These are phyloP conservation scores for Saccharomyces hybrid DNA, from an alignment of 1,139 yeast species.

Conservation along the genomic window DNA sequence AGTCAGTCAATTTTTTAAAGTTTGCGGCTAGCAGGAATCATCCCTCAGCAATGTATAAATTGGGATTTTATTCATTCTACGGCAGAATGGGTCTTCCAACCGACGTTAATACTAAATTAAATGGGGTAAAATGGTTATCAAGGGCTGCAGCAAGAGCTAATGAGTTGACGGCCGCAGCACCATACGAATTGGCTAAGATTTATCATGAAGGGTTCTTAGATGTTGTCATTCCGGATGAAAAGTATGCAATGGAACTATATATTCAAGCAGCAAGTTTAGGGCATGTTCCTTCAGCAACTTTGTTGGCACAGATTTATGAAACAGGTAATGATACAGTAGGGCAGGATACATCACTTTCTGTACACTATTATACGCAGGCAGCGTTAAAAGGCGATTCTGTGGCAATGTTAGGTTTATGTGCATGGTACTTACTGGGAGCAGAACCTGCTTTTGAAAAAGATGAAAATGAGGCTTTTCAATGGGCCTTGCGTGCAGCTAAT, in stretches of 20 bases:
- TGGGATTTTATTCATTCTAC: conserved; percentile 80
- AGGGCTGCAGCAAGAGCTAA: conserved; percentile 81
- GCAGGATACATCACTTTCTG: conserved; percentile 75
- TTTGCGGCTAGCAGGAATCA: conserved; percentile 89
- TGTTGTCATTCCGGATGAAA: conserved; percentile 73
- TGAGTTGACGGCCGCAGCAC: conserved; percentile 84
- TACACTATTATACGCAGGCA: conserved; percentile 88
- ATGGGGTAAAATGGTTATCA: conserved; percentile 88
- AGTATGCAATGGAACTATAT: conserved; percentile 79
- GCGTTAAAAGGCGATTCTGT: conserved; percentile 83
- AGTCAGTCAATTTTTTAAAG: conserved; percentile 74
- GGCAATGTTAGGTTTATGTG: conserved; percentile 90
- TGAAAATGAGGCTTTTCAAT: conserved; percentile 82
- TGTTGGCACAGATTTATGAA: conserved; percentile 80
- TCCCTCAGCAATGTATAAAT: conserved; percentile 90
- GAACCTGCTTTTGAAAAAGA: conserved; percentile 75
- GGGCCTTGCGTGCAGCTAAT: conserved; percentile 86
- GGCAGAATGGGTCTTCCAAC: conserved; percentile 75
- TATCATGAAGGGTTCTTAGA: conserved; percentile 81
- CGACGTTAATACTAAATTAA: conserved; percentile 63
- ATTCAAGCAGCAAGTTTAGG: conserved; percentile 88
- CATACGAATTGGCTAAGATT: conserved; percentile 82
- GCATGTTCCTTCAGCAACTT: conserved; percentile 69
- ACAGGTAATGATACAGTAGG: conserved; percentile 69
- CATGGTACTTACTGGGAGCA: conserved; percentile 92